Conservation (phyloP, 2,329 filamentous ascomycete genomes). For the Capronia epimyces region DNA sequence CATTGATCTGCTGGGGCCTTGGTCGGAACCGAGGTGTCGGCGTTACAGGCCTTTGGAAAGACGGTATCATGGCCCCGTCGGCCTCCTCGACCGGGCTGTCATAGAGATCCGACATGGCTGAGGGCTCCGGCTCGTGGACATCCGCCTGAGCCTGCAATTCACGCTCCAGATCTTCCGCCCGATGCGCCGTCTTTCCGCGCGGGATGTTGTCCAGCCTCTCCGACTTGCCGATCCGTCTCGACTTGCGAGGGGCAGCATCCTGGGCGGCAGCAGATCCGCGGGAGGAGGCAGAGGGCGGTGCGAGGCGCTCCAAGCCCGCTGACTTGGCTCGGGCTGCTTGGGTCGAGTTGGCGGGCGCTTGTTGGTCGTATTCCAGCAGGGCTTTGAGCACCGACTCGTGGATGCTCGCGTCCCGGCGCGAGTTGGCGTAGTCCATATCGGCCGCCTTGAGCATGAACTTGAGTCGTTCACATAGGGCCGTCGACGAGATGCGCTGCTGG, state of each 20-base stretch:
- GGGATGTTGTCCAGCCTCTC: not conserved
- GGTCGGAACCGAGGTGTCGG: no score
- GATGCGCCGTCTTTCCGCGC: not conserved
- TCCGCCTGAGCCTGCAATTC: not conserved
- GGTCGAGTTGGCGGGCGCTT: not conserved
- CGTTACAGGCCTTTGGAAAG: no score
- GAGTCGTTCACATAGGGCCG: not conserved
- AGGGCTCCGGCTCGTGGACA: no score
- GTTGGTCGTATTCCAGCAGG: not conserved
- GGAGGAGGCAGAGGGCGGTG: no score
- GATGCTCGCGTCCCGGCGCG: not conserved
- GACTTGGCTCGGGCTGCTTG: not conserved
- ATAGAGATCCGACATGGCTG: no score
- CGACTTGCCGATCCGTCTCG: conserved; percentile 1
- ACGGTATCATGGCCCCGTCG: no score
- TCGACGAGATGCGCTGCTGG: not conserved
- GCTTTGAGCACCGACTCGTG: not conserved
- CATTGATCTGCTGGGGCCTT: no score
- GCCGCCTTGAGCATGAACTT: no score
- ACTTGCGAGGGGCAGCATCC: not conserved
- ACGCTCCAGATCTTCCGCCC: not conserved
- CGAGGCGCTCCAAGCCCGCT: no score
- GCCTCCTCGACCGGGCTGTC: no score
- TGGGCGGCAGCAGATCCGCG: no score
- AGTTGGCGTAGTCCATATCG: not conserved